phyloP scores from a whole-genome alignment of 2,329 filamentous ascomycete genomes.

The Arthrobotrys sinensis region DNA sequence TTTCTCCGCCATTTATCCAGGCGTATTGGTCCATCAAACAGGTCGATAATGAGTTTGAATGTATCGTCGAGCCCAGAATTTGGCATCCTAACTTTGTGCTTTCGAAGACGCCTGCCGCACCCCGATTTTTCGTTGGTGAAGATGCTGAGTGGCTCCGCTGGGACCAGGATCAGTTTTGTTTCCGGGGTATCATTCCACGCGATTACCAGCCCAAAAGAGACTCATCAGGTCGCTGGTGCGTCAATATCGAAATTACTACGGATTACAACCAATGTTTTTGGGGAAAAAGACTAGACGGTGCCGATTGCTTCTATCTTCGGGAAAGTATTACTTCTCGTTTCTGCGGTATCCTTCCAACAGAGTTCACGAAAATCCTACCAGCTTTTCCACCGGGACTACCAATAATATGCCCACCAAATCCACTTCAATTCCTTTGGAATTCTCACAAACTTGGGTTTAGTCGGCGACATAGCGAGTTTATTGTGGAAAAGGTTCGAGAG shows the following conservation, averaged over 20 bases:
- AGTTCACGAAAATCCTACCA: not conserved
- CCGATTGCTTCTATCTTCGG: slow-evolving; percentile 4
- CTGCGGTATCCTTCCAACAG: slow-evolving; percentile 12
- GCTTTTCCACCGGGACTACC: not conserved
- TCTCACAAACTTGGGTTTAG: slow-evolving; percentile 43
- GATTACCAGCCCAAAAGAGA: not conserved
- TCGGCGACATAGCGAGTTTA: slow-evolving; percentile 21
- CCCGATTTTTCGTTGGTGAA: slow-evolving; percentile 23
- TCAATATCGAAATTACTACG: slow-evolving; percentile 19
- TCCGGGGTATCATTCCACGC: slow-evolving; percentile 29
- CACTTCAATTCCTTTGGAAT: slow-evolving; percentile 24
- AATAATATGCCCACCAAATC: slow-evolving; percentile 1
- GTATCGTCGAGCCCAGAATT: slow-evolving; percentile 22
- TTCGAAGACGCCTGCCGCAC: not conserved
- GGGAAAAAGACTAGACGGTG: not conserved
- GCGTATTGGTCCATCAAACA: not conserved
- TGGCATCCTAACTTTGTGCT: slow-evolving; percentile 49
- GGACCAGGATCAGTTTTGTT: slow-evolving; percentile 24
- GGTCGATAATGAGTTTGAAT: not conserved
- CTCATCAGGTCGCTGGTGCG: not conserved
- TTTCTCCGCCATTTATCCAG: slow-evolving; percentile 30
- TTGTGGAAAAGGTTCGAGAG: slow-evolving; percentile 16
- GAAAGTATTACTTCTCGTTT: slow-evolving; percentile 33
- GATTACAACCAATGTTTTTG: slow-evolving; percentile 23
- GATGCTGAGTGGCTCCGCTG: slow-evolving; percentile 40